A percentile compares a stretch with the other conserved stretches of the same genome.
These are phyloP conservation scores for Chenopodium album DNA, from an alignment of 148 eudicot species.

Conservation along the genomic window DNA sequence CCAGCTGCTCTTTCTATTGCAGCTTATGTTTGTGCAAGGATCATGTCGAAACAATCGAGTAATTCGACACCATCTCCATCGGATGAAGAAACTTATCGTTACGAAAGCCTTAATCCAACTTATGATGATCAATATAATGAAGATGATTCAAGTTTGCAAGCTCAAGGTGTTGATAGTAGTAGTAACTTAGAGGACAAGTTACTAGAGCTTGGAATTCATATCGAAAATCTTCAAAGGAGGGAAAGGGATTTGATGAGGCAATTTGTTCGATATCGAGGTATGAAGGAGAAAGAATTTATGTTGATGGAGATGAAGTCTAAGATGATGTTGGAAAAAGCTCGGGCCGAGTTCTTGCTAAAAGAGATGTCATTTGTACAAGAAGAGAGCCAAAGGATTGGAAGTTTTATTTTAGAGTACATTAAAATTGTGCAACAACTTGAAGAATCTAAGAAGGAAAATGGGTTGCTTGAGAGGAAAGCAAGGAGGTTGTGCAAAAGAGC, in stretches of 20 bases:
- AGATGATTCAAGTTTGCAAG: background rate
- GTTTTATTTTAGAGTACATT: slow-evolving; percentile 30
- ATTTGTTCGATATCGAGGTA: slow-evolving; percentile 33
- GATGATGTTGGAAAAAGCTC: slow-evolving; percentile 34
- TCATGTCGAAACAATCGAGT: slow-evolving; percentile 22
- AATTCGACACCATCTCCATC: background rate
- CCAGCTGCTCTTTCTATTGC: slow-evolving; percentile 45
- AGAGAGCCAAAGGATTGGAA: slow-evolving; percentile 34
- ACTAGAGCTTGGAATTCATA: slow-evolving; percentile 26
- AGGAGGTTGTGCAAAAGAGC: slow-evolving; percentile 42
- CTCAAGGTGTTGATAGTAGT: background rate
- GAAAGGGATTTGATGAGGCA: slow-evolving; percentile 32
- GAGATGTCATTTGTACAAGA: slow-evolving; percentile 33
- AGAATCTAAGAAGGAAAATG: slow-evolving; percentile 30
- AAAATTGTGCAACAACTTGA: slow-evolving; percentile 31
- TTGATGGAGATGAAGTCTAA: slow-evolving; percentile 37
- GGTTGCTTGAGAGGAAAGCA: slow-evolving; percentile 40
- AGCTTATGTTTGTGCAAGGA: slow-evolving; percentile 36
- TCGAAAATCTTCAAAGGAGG: slow-evolving; percentile 37
- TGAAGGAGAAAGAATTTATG: slow-evolving; percentile 46
- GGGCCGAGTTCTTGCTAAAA: slow-evolving; percentile 40
- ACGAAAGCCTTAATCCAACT: slow-evolving; percentile 20
- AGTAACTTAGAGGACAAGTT: slow-evolving; percentile 34
- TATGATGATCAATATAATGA: slow-evolving; percentile 13
- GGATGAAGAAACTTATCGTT: background rate